These are phyloP conservation scores for Penicillium freii DNA, from an alignment of 2,329 filamentous ascomycete genomes.

Conservation along the genomic window DNA sequence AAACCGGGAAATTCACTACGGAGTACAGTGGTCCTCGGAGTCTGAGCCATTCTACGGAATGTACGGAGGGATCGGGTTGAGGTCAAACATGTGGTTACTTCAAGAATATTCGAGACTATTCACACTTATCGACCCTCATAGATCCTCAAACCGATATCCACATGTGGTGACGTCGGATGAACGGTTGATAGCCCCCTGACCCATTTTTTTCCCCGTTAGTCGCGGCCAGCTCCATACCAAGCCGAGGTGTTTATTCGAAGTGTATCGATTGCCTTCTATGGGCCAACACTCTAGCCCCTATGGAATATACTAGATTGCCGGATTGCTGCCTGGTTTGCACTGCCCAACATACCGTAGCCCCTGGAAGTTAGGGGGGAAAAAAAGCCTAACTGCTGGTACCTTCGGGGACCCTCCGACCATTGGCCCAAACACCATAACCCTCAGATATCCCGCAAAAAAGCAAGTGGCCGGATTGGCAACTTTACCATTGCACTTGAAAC, in stretches of 20 bases:
- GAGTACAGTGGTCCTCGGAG: slow-evolving; percentile 20
- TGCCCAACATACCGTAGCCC: neutral
- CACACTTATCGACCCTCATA: neutral
- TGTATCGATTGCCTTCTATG: slow-evolving; percentile 9
- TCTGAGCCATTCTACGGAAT: neutral
- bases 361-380: neutral
- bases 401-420: neutral
- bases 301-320: neutral
- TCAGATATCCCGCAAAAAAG: slow-evolving; percentile 9
- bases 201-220: slow-evolving; percentile 22
- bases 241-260: slow-evolving; percentile 16
- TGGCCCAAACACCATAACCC: neutral
- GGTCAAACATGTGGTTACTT: neutral
- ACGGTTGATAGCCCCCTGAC: slow-evolving; percentile 15
- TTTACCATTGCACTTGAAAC: slow-evolving; percentile 2
- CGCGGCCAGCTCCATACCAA: slow-evolving; percentile 3
- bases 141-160: slow-evolving; percentile 14
- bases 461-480: slow-evolving; percentile 5
- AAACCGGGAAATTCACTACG: slow-evolving; percentile 6
- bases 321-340: neutral
- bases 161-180: slow-evolving; percentile 21
- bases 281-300: neutral
- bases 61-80: neutral
- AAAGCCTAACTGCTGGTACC: neutral
- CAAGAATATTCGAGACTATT: slow-evolving; percentile 1